phyloP scores from a whole-genome alignment of 148 eudicot species.

The Vaccinium vitisidaea region DNA sequence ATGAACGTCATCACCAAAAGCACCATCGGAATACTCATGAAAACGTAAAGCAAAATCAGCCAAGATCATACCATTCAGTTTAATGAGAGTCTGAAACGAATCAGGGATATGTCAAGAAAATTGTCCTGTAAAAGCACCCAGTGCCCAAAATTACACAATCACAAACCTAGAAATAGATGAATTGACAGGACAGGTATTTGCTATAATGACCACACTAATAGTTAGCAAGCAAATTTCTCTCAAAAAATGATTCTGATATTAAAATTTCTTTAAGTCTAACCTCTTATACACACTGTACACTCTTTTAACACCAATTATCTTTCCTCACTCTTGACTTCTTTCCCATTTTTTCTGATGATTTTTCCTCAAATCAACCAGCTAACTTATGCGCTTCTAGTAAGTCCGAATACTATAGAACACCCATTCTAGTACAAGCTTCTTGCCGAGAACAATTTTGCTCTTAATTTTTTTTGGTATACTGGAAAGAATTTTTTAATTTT shows the following conservation, averaged over 20 bases:
- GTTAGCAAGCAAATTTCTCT: background rate
- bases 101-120: background rate
- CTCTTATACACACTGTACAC: background rate
- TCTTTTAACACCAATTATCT: background rate
- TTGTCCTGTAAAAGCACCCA: background rate
- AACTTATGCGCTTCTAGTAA: background rate
- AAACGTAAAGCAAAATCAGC: background rate
- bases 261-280: background rate
- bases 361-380: background rate
- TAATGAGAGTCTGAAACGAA: background rate
- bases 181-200: background rate
- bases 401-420: background rate
- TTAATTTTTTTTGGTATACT: background rate
- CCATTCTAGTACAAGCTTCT: background rate
- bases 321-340: background rate
- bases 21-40: background rate
- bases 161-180: background rate
- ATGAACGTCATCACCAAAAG: slow-evolving; percentile 25
- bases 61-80: background rate
- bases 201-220: background rate
- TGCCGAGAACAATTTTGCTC: background rate
- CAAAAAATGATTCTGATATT: background rate
- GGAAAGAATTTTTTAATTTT: background rate
- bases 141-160: background rate
- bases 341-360: background rate